Conservation (phyloP, 352 stramenopile species). For the Globisporangium irregulare region DNA sequence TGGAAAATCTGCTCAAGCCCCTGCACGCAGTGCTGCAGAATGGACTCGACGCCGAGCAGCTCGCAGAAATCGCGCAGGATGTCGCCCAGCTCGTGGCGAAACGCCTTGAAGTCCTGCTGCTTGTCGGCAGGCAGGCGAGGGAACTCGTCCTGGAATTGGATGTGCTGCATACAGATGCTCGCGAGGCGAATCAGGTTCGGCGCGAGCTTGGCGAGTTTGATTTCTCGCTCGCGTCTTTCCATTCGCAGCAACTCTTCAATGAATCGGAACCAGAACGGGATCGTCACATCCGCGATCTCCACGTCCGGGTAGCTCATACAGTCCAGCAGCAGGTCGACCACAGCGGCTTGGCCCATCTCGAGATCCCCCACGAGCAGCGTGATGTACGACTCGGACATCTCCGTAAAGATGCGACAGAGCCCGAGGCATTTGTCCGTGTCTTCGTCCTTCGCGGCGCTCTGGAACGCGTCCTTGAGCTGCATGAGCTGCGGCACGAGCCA, state of each 20-base stretch:
- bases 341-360: slow-evolving; percentile 48
- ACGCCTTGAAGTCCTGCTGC: slow-evolving; percentile 79
- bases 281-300: slow-evolving; percentile 83
- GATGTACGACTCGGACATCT: slow-evolving; percentile 88
- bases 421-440: slow-evolving; percentile 74
- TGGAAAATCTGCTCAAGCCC: slow-evolving; percentile 71
- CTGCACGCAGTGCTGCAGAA: slow-evolving; percentile 78
- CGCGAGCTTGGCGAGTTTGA: slow-evolving; percentile 41
- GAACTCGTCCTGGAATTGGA: slow-evolving; percentile 78
- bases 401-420: slow-evolving; percentile 88
- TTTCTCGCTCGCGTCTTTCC: slow-evolving; percentile 10
- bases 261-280: slow-evolving; percentile 81
- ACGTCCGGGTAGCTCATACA: slow-evolving; percentile 81
- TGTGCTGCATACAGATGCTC: slow-evolving; percentile 75
- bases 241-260: slow-evolving; percentile 40
- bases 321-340: slow-evolving; percentile 86
- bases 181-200: slow-evolving; percentile 55
- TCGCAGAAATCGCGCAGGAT: slow-evolving; percentile 80
- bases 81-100: slow-evolving; percentile 76
- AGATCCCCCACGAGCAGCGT: slow-evolving; percentile 65
- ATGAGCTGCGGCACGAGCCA: slow-evolving; percentile 81
- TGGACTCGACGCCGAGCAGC: slow-evolving; percentile 60
- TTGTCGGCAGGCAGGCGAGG: slow-evolving; percentile 59
- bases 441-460: slow-evolving; percentile 43
- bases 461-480: slow-evolving; percentile 56